Evolutionary conservation across 2,329 filamentous ascomycete species (phyloP).

Genomic region (Fonsecaea nubica): DNA sequence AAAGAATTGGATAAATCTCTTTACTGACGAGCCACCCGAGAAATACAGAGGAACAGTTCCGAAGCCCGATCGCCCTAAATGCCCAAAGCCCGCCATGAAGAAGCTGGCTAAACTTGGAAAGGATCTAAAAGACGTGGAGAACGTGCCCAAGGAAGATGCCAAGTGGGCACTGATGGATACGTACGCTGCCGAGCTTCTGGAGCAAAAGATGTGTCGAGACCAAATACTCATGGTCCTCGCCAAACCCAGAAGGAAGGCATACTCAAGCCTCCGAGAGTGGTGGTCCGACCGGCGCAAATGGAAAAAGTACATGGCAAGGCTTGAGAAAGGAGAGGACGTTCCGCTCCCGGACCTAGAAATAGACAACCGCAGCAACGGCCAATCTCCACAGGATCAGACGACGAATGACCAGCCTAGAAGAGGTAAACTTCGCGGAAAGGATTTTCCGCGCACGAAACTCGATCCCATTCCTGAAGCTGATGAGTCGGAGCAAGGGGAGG

Average conservation of each 20-base stretch:
- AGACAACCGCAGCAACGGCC: neutral
- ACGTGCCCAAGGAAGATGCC: neutral
- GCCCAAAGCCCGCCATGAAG: neutral
- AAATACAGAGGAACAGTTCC: neutral
- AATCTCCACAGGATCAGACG: neutral
- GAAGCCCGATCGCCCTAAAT: neutral
- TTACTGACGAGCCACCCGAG: neutral
- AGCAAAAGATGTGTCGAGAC: neutral
- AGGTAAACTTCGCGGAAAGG: neutral
- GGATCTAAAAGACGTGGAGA: neutral
- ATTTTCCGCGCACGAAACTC: neutral
- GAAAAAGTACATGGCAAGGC: neutral
- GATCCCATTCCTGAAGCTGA: neutral
- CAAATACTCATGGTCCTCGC: neutral
- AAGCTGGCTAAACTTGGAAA: conserved; percentile 1
- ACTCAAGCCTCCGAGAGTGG: neutral
- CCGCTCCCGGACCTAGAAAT: neutral
- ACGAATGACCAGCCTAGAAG: neutral
- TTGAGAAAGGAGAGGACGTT: neutral
- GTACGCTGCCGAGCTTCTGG: neutral
- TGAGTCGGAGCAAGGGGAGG: neutral
- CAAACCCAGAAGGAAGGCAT: neutral
- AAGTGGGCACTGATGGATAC: conserved; percentile 1
- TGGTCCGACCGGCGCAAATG: neutral
- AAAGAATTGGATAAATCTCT: neutral